These are phyloP conservation scores for Penicillium bialowiezense DNA, from an alignment of 495 filamentous ascomycete species.

Conservation along the genomic window DNA sequence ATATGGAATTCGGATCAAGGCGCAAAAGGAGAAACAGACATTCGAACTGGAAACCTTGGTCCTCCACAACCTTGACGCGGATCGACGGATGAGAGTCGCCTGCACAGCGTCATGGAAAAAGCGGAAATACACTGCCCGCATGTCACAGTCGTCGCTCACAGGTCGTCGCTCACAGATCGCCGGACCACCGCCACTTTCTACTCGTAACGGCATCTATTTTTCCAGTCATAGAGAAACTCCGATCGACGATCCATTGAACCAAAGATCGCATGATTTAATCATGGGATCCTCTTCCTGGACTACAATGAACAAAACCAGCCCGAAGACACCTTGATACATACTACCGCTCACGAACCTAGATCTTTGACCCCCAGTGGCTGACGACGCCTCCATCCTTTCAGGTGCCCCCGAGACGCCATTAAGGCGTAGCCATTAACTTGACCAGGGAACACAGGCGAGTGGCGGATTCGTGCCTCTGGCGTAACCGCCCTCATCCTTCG, in stretches of 20 bases:
- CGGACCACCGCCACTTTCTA: background rate
- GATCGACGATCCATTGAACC: background rate
- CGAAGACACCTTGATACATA: no score
- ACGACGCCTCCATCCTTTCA: background rate
- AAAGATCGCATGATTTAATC: background rate
- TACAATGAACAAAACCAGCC: no score
- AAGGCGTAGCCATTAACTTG: background rate
- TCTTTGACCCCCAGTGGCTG: constrained; percentile 1
- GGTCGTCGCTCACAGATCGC: constrained; percentile 5
- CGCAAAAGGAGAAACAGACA: no score
- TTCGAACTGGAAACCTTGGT: background rate
- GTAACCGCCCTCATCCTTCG: constrained; percentile 3
- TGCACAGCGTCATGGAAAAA: constrained; percentile 1
- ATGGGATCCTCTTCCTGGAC: background rate
- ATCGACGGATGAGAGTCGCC: background rate
- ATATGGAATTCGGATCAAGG: no score
- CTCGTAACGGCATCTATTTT: background rate
- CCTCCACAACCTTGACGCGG: background rate
- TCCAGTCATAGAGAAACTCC: no score
- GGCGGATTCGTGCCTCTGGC: constrained; percentile 6
- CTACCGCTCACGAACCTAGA: background rate
- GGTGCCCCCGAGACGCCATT: background rate
- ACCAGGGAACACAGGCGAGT: constrained; percentile 7
- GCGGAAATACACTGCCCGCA: background rate
- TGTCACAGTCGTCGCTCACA: constrained; percentile 7